Evolutionary conservation across 1,284 basidiomycete genomes (phyloP).

Genomic region (Puccinia hordei): DNA sequence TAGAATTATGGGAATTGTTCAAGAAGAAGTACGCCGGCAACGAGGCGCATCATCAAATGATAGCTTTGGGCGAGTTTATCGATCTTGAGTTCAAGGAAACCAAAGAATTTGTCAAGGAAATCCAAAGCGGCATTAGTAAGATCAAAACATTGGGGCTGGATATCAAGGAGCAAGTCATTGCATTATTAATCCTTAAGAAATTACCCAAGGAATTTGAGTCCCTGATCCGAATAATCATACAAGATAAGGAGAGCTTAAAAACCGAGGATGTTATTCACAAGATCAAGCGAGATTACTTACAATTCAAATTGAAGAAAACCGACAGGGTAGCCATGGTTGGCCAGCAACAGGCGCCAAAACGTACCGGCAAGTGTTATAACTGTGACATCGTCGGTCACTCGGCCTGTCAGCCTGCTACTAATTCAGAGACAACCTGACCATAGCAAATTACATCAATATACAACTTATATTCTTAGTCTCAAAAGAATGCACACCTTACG

Average conservation of each 20-base stretch:
- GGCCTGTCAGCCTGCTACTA: too few relatives aligned
- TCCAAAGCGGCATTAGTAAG: neutral
- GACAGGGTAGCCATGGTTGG: conserved; percentile 11
- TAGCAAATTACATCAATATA: too few relatives aligned
- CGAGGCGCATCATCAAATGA: neutral
- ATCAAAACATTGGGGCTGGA: neutral
- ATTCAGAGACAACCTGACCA: too few relatives aligned
- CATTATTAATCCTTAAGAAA: neutral
- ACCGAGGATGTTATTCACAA: too few relatives aligned
- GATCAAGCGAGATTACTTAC: too few relatives aligned
- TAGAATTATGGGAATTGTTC: neutral
- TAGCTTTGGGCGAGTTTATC: neutral
- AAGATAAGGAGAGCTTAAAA: too few relatives aligned
- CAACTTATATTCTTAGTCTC: too few relatives aligned
- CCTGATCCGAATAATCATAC: conserved; percentile 6
- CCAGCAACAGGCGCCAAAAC: neutral
- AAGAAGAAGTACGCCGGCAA: conserved; percentile 14
- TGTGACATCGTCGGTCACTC: conserved; percentile 6
- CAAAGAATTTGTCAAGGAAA: conserved; percentile 16
- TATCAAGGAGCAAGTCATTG: neutral
- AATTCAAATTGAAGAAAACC: too few relatives aligned
- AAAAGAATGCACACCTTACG: too few relatives aligned
- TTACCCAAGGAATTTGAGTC: conserved; percentile 21
- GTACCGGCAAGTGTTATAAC: conserved; percentile 5
- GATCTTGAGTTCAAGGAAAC: neutral